Conservation (phyloP, 768 basidiomycete genomes). For the Coprinellus micaceus region DNA sequence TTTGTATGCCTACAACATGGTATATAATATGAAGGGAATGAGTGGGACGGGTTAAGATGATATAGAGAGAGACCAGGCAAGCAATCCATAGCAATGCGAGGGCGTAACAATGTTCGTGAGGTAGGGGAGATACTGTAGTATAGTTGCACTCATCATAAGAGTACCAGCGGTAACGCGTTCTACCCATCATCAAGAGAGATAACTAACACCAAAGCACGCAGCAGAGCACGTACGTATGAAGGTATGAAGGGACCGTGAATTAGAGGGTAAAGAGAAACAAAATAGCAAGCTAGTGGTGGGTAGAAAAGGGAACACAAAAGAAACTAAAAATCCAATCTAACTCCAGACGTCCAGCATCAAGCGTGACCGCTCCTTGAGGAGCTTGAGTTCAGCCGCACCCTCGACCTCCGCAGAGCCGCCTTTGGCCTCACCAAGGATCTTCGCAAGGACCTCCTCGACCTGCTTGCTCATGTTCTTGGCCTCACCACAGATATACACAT, state of each 20-base stretch:
- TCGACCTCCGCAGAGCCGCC: constrained; percentile 85
- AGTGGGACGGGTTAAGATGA: constrained; percentile 13
- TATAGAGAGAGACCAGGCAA: not conserved
- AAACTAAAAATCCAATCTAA: constrained; percentile 29
- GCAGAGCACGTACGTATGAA: too few species aligned
- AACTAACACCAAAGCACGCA: not conserved
- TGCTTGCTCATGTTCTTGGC: constrained; percentile 95
- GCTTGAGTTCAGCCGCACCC: constrained; percentile 87
- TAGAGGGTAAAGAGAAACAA: not conserved
- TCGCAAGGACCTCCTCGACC: constrained; percentile 85
- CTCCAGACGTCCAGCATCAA: constrained; percentile 90
- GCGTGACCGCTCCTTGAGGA: constrained; percentile 90
- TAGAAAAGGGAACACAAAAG: not conserved
- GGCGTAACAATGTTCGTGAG: not conserved
- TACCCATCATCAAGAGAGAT: not conserved
- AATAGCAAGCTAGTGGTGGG: not conserved
- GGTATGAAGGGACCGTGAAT: not conserved
- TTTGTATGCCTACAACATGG: not conserved
- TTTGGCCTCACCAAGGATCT: constrained; percentile 88
- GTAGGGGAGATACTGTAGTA: not conserved
- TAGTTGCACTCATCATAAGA: not conserved
- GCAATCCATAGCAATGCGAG: too few species aligned
- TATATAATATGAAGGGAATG: not conserved
- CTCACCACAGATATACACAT: constrained; percentile 95
- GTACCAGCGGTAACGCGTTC: not conserved